phyloP scores from a whole-genome alignment of 495 filamentous ascomycete genomes.

The Xylaria acuta region DNA sequence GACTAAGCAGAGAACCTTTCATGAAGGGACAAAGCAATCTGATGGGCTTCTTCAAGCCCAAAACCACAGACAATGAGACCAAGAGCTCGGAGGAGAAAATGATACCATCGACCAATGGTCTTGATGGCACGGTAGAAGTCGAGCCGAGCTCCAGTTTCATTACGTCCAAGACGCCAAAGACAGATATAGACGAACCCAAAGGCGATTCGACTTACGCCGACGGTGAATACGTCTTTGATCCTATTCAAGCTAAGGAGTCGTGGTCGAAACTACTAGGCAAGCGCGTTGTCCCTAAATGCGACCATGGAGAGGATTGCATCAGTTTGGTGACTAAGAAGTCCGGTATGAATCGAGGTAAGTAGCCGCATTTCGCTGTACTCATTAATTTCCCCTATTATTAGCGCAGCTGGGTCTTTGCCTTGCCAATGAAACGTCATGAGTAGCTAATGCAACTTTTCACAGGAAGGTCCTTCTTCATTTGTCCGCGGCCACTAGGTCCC shows the following conservation, averaged over 20 bases:
- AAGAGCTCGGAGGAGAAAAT: slow-evolving; percentile 13
- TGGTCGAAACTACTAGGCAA: slow-evolving; percentile 88
- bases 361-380: not conserved
- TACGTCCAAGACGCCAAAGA: not conserved
- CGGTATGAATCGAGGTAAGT: slow-evolving; percentile 73
- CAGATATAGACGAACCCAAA: slow-evolving; percentile 4
- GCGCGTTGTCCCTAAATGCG: slow-evolving; percentile 75
- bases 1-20: slow-evolving; percentile 43
- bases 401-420: not conserved
- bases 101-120: slow-evolving; percentile 13
- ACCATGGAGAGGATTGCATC: slow-evolving; percentile 87
- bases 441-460: not conserved
- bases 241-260: slow-evolving; percentile 76
- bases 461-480: slow-evolving; percentile 89
- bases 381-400: not conserved
- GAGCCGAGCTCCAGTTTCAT: slow-evolving; percentile 14
- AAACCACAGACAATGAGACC: slow-evolving; percentile 33
- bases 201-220: not conserved
- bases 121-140: slow-evolving; percentile 29
- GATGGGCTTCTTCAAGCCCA: slow-evolving; percentile 82
- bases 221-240: slow-evolving; percentile 63
- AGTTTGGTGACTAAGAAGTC: slow-evolving; percentile 83
- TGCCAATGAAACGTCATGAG: not conserved
- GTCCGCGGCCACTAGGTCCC: slow-evolving; percentile 79
- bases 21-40: slow-evolving; percentile 73